phyloP scores from a whole-genome alignment of 73 alveolate species.

The Paramecium caudatum region DNA sequence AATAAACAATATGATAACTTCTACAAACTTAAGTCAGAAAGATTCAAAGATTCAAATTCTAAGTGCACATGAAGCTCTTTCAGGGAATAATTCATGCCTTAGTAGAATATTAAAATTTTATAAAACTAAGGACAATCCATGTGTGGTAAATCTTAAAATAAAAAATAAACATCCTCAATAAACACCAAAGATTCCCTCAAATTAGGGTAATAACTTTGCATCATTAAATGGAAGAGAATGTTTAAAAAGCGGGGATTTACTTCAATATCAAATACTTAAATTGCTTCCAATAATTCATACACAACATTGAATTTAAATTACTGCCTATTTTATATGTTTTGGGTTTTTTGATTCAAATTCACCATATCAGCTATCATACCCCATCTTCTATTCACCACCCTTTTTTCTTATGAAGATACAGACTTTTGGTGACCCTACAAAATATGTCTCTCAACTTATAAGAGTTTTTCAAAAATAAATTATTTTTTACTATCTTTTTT shows the following conservation, averaged over 20 bases:
- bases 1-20: not conserved
- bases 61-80: conserved; percentile 1
- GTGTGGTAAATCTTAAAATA: conserved; percentile 29
- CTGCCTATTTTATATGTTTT: not conserved
- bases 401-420: not conserved
- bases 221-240: conserved; percentile 28
- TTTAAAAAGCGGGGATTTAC: not conserved
- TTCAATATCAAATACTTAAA: conserved; percentile 43
- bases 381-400: conserved; percentile 4
- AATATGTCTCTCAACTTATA: conserved; percentile 19
- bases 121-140: conserved; percentile 17
- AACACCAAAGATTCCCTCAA: conserved; percentile 1
- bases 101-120: not conserved
- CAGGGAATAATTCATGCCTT: conserved; percentile 9
- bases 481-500: not conserved
- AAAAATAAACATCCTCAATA: conserved; percentile 33
- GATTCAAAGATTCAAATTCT: not conserved
- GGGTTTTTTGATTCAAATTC: not conserved
- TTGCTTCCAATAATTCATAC: conserved; percentile 29
- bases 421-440: not conserved
- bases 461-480: not conserved
- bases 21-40: not conserved
- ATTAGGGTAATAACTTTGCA: not conserved
- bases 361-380: conserved; percentile 8
- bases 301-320: not conserved